Base-by-base conservation (phyloP, 495 filamentous ascomycete genomes). In the Stereocaulon alpinum region DNA sequence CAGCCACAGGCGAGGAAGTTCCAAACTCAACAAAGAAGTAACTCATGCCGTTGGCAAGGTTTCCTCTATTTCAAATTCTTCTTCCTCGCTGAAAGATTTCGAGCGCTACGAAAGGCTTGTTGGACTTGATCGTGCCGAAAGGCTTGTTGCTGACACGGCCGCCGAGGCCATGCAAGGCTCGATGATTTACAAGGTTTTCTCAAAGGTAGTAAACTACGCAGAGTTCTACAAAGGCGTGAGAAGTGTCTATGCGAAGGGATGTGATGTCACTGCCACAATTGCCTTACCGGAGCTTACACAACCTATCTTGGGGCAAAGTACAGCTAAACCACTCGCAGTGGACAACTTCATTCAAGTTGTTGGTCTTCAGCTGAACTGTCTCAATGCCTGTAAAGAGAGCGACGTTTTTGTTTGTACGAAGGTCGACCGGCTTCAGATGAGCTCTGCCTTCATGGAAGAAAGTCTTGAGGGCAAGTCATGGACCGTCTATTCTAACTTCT, bases 261-360 rank as follows among this genome's bases (percentile, higher is more conserved):
- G 51, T 40, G 18, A 55, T 27, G 52, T 55, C 18, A 27, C 24
- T 4, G 24, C 7, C 32, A 30, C 11, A 37, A 0, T 37, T 6
- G 29, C 18, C n/a, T 29, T 22, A 7, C 5, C 7, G n/a, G 18
- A 24, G 14, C 14, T 29, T 17, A 7, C 52, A 10, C 24, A 24
- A 24, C 24, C 24, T 24, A 24, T 24, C 24, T 24, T 24, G 24
- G 15, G 18, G 40, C 11, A 55, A 30, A 12, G 17, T 11, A 6
- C 40, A n/a, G 6, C 5, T 29, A 29, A 60, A 14, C 6, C 57
- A 6, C 48, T 17, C 7, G 20, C 37, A 3, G 6, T 61, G n/a
- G 59, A 61, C 43, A 47, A 29, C 55, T 44, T 59, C 14, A 42
- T 61, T 11, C 59, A 61, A 49, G 7, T 61, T 29, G 56, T 57